phyloP scores from a whole-genome alignment of 192 early-diverging fungal genomes.

The Borealophlyctis nickersoniae region DNA sequence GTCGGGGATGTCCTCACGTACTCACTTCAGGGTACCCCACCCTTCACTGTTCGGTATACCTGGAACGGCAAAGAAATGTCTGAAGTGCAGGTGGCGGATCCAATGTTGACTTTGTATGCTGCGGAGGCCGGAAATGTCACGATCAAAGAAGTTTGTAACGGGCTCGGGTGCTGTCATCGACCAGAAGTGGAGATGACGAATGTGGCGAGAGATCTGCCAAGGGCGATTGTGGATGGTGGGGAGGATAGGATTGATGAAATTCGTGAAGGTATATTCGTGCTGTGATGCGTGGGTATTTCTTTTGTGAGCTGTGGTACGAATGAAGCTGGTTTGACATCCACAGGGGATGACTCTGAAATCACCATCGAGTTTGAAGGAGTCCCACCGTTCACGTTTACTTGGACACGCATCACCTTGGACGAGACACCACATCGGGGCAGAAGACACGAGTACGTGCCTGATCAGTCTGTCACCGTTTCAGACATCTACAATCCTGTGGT shows the following conservation, averaged over 20 bases:
- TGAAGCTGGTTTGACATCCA: no score
- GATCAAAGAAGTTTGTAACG: constrained; percentile 58
- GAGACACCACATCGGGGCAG: constrained; percentile 33
- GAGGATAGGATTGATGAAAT: constrained; percentile 66
- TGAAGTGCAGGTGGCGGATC: constrained; percentile 42
- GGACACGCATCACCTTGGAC: constrained; percentile 44
- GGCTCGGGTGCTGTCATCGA: constrained; percentile 57
- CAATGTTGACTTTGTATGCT: constrained; percentile 58
- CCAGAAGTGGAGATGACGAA: constrained; percentile 42
- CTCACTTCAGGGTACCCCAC: constrained; percentile 60
- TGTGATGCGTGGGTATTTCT: constrained; percentile 10
- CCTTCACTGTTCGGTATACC: constrained; percentile 60
- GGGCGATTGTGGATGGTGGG: constrained; percentile 62
- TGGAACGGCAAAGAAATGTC: constrained; percentile 37
- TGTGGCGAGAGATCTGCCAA: constrained; percentile 54
- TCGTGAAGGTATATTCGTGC: constrained; percentile 42
- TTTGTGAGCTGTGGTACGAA: constrained; percentile 2
- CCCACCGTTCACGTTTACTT: constrained; percentile 69
- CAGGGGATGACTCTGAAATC: constrained; percentile 53
- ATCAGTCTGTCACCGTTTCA: constrained; percentile 55
- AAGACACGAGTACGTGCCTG: not conserved
- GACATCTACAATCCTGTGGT: constrained; percentile 40
- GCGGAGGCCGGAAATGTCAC: constrained; percentile 55
- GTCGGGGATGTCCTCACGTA: constrained; percentile 66
- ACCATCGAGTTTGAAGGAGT: constrained; percentile 58